phyloP scores from a whole-genome alignment of 805 yeast genomes.

The Zygosaccharomyces bisporus region DNA sequence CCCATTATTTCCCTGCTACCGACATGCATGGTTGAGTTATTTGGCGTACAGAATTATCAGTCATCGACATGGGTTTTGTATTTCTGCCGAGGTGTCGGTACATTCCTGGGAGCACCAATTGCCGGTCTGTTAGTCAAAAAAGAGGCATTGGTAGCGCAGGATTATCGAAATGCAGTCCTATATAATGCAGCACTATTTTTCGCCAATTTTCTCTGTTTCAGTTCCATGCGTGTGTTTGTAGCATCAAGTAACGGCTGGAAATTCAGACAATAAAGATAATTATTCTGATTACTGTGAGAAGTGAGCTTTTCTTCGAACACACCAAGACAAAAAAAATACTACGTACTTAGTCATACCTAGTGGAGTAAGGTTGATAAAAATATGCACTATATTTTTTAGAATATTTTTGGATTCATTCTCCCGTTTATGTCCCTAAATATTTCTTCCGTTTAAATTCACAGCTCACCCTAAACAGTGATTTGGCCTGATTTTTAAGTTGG shows the following conservation, averaged over 20 bases:
- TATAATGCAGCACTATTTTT: slow-evolving; percentile 6
- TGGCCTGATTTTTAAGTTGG: no score
- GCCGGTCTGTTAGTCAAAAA: slow-evolving; percentile 5
- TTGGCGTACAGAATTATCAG: slow-evolving; percentile 11
- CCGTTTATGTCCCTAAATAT: no score
- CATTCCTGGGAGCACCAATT: slow-evolving; percentile 7
- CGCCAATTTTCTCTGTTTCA: slow-evolving; percentile 3
- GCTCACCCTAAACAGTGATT: no score
- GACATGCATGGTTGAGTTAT: slow-evolving; percentile 8
- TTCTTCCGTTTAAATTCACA: no score
- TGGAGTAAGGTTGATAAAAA: no score
- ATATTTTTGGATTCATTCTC: no score
- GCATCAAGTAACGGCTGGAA: neutral
- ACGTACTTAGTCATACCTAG: no score
- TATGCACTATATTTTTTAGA: no score
- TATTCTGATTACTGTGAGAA: neutral
- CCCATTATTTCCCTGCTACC: slow-evolving; percentile 9
- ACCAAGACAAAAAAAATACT: no score
- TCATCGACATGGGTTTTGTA: slow-evolving; percentile 6
- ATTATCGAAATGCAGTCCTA: slow-evolving; percentile 8
- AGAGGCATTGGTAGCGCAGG: neutral
- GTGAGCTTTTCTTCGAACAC: neutral
- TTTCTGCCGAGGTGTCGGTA: slow-evolving; percentile 7
- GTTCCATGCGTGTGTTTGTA: neutral
- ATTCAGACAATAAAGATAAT: neutral